These are phyloP conservation scores for Trichoderma sp. DNA, from an alignment of 2,329 filamentous ascomycete genomes.

Conservation along the genomic window DNA sequence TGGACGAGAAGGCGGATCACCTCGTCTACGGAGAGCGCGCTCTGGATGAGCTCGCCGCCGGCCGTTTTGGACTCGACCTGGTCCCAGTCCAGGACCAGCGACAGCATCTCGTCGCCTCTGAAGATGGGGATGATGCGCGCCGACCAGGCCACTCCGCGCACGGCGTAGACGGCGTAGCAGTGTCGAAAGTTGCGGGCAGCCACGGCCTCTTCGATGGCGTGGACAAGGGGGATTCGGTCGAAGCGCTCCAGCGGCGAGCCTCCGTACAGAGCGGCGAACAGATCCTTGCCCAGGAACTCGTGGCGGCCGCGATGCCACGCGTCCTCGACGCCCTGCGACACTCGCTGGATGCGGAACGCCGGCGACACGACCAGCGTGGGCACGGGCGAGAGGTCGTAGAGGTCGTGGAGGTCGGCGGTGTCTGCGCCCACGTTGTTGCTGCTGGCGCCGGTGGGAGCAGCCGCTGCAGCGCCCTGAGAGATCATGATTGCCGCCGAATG, in stretches of 20 bases:
- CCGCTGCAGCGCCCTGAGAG: slow-evolving; percentile 1
- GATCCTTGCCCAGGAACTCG: slow-evolving; percentile 34
- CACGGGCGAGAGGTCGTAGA: slow-evolving; percentile 32
- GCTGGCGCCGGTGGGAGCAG: not conserved
- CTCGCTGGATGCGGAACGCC: slow-evolving; percentile 35
- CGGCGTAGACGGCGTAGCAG: slow-evolving; percentile 29
- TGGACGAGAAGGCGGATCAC: slow-evolving; percentile 63
- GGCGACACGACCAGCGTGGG: slow-evolving; percentile 37
- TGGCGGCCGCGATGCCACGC: slow-evolving; percentile 33
- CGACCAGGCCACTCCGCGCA: slow-evolving; percentile 31
- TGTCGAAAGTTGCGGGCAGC: slow-evolving; percentile 32
- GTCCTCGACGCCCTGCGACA: slow-evolving; percentile 35
- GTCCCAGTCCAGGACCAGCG: slow-evolving; percentile 39
- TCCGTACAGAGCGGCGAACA: slow-evolving; percentile 35
- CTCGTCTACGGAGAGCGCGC: slow-evolving; percentile 48
- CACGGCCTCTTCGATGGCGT: slow-evolving; percentile 36
- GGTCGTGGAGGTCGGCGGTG: not conserved
- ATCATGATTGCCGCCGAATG: not conserved
- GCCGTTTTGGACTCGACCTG: slow-evolving; percentile 27
- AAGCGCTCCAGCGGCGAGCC: slow-evolving; percentile 32
- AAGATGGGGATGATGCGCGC: slow-evolving; percentile 39
- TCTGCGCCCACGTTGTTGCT: not conserved
- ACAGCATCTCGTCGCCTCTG: slow-evolving; percentile 34
- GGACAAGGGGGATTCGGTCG: slow-evolving; percentile 33
- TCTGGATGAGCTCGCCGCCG: slow-evolving; percentile 30